Conservation (phyloP, 257 asterid species). For the Petrea volubilis region DNA sequence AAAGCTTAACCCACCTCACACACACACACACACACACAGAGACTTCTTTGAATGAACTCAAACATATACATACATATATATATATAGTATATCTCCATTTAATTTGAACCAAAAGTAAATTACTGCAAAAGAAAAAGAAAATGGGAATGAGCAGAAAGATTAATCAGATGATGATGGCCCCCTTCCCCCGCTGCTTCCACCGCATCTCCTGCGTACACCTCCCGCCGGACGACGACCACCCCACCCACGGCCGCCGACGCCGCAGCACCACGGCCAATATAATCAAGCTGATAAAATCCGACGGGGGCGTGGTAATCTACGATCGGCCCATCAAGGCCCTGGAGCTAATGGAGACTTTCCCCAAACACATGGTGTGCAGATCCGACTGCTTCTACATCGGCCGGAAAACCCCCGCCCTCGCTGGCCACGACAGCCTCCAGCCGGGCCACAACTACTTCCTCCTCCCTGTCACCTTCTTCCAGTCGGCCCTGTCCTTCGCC, state of each 20-base stretch:
- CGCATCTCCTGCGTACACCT: conserved; percentile 39
- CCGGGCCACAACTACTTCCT: conserved; percentile 52
- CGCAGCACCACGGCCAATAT: neutral
- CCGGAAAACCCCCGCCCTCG: conserved; percentile 44
- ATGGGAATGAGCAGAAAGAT: conserved; percentile 29
- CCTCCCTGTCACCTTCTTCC: conserved; percentile 50
- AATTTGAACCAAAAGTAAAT: neutral
- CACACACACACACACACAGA: too few relatives aligned
- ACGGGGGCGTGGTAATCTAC: conserved; percentile 46
- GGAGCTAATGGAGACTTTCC: conserved; percentile 49
- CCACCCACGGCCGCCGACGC: neutral
- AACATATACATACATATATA: neutral
- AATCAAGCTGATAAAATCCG: conserved; percentile 33
- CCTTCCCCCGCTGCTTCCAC: conserved; percentile 39
- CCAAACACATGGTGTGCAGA: conserved; percentile 58
- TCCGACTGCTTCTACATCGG: conserved; percentile 59
- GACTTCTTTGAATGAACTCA: too few relatives aligned
- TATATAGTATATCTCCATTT: neutral
- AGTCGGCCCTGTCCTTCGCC: conserved; percentile 46
- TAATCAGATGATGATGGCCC: conserved; percentile 25
- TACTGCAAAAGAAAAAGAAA: too few relatives aligned
- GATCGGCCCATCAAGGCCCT: conserved; percentile 38
- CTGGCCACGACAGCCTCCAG: conserved; percentile 41
- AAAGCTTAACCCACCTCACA: neutral
- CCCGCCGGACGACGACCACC: conserved; percentile 3